These are phyloP conservation scores for Aureobasidium zeae DNA, from an alignment of 2,329 filamentous ascomycete species.

Conservation along the genomic window DNA sequence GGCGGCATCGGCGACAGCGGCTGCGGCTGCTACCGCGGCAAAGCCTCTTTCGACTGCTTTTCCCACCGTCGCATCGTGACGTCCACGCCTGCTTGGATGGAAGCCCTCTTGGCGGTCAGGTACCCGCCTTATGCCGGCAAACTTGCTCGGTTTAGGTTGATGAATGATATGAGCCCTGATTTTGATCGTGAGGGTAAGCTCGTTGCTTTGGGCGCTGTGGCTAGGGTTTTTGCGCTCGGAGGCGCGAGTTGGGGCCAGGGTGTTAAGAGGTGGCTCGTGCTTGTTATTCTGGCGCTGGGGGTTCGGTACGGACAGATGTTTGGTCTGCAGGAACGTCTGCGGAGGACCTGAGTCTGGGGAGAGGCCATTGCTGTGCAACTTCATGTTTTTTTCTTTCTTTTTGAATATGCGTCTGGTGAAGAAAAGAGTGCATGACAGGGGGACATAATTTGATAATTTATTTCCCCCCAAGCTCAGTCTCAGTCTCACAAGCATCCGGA, in stretches of 20 bases:
- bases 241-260: not conserved
- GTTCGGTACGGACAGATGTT: constrained; percentile 6
- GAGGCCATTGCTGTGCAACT: no score
- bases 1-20: constrained; percentile 77
- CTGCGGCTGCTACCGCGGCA: constrained; percentile 67
- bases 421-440: no score
- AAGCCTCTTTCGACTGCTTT: constrained; percentile 61
- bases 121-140: constrained; percentile 55
- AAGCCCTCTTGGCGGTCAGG: constrained; percentile 56
- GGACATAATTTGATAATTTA: no score
- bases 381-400: no score
- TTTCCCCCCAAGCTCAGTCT: no score
- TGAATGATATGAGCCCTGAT: constrained; percentile 46
- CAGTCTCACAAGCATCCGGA: no score
- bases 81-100: constrained; percentile 57
- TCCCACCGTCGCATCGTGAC: constrained; percentile 53
- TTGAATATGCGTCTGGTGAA: no score
- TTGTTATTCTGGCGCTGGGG: not conserved
- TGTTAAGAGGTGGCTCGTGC: constrained; percentile 4
- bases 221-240: not conserved
- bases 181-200: constrained; percentile 49
- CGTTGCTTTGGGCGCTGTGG: not conserved
- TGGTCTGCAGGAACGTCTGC: constrained; percentile 7
- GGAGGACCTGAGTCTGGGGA: constrained; percentile 2
- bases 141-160: constrained; percentile 41